Base-by-base conservation (phyloP, 371 early-diverging fungal genomes). In the Mortierella sp. region DNA sequence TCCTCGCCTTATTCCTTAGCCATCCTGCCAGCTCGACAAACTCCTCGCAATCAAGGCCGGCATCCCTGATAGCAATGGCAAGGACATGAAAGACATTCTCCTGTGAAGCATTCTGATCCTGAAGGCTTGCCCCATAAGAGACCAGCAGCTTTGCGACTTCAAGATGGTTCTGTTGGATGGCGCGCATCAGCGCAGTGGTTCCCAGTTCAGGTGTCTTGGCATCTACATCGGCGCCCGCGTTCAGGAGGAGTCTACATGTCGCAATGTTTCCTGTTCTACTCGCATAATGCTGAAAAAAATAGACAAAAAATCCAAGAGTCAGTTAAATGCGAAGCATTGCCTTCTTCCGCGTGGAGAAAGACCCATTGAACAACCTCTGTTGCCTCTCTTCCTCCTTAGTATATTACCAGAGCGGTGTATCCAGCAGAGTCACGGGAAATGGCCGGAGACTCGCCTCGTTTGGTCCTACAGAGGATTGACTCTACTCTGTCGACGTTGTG, bases 221-320 rank as follows among this genome's bases (percentile, higher is more conserved):
- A 70, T 86, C 80, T 3, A 82, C 80, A 45, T 80, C 77, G 9
- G 82, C 86, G 2, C 86, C 86, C 3, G 86, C 86, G 50, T 82
- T 80, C 72, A 86, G 31, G 5, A 86, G 77, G 2, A 82, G 24
- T 21, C 71, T 72, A 54, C 86, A 86, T 47, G 82, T 86, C 28
- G 82, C 82, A 57, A 75, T 79, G 78, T 86, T 82, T n/a, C 86
- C 86, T 0, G 80, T 75, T 10, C 86, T 73, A 38, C 86, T 86
- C 1, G 86, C 79, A 76, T 86, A 86, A 26, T 86, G 86, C 86
- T 86, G 47, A 58, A 26, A 55, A 19, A 34, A 26, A 57, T 16
- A 19, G 47, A 14, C 1, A 0, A 55, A 31, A 31, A 68, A 57
- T 16, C 48, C 13, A 50, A 16, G 50, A 16, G 14, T 50, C 16